These are phyloP conservation scores for Cutaneotrichosporon dermatis DNA, from an alignment of 1,284 basidiomycete genomes.

Conservation along the genomic window DNA sequence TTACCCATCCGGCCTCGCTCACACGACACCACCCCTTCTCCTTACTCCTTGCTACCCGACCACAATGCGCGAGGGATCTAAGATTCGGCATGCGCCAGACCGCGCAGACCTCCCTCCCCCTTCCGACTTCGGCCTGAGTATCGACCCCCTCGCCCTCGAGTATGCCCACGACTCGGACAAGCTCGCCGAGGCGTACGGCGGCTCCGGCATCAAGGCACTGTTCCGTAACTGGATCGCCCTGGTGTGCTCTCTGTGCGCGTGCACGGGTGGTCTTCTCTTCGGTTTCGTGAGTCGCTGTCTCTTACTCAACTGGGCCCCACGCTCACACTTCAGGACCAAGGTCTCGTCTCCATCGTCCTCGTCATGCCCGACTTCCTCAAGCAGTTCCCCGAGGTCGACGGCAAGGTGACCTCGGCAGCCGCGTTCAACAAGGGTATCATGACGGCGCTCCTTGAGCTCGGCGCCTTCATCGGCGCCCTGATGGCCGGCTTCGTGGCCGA, in stretches of 20 bases:
- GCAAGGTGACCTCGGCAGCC: slow-evolving; percentile 7
- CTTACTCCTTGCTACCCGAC: no score
- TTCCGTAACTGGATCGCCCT: slow-evolving; percentile 18
- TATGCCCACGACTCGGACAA: slow-evolving; percentile 3
- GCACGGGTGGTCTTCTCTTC: slow-evolving; percentile 28
- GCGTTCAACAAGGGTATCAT: slow-evolving; percentile 30
- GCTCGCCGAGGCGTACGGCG: slow-evolving; percentile 8
- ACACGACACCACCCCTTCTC: no score
- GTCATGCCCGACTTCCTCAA: slow-evolving; percentile 34
- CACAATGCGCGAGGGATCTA: no score
- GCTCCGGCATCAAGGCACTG: slow-evolving; percentile 12
- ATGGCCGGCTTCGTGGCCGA: slow-evolving; percentile 33
- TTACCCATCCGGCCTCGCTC: no score
- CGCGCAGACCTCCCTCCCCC: slow-evolving; percentile 4
- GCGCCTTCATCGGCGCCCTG: slow-evolving; percentile 36
- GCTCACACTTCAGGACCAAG: slow-evolving; percentile 24
- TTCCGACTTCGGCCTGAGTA: background rate
- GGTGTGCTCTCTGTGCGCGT: slow-evolving; percentile 16
- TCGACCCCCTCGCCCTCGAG: slow-evolving; percentile 1
- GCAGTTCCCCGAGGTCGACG: slow-evolving; percentile 33
- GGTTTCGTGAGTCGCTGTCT: slow-evolving; percentile 4
- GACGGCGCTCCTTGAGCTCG: slow-evolving; percentile 38
- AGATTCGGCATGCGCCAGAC: slow-evolving; percentile 4
- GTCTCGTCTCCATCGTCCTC: slow-evolving; percentile 33
- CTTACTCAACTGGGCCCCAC: background rate